phyloP scores from a whole-genome alignment of 805 yeast species.

The Clavispora asparagi region DNA sequence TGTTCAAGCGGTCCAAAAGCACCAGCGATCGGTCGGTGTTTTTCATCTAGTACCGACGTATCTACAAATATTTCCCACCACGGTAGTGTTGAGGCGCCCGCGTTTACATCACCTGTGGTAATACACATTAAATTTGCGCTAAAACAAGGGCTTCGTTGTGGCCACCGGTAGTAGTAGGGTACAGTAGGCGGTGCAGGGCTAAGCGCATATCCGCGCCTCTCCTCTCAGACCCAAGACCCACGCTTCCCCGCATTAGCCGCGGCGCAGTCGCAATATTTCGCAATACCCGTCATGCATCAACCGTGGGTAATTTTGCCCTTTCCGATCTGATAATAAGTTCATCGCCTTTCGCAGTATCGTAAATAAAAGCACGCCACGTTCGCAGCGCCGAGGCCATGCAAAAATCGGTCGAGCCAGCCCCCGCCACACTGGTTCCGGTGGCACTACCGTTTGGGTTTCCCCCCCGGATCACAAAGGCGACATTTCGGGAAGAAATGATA shows the following conservation, averaged over 20 bases:
- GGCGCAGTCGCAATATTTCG: background rate
- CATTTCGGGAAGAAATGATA: background rate
- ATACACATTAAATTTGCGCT: background rate
- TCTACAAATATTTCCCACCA: too few species aligned
- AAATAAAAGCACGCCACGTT: background rate
- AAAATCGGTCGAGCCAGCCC: too few species aligned
- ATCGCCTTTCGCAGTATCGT: too few species aligned
- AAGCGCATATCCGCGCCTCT: background rate
- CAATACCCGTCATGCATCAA: background rate
- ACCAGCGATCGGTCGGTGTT: background rate
- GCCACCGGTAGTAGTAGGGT: too few species aligned
- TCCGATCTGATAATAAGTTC: background rate
- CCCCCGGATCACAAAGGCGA: background rate
- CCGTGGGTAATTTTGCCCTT: background rate
- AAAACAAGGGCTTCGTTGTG: background rate
- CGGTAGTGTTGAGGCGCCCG: too few species aligned
- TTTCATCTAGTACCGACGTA: background rate
- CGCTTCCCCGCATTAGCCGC: background rate
- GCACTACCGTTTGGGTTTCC: too few species aligned
- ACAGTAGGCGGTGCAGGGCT: background rate
- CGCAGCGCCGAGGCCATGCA: background rate
- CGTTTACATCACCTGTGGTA: background rate
- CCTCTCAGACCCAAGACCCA: background rate
- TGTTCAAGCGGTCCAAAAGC: background rate
- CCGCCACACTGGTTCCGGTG: too few species aligned